Evolutionary conservation across 306 rosid genomes (phyloP), one percentile per base, ranked within the genome.

Genomic region (Argentina anserina): DNA sequence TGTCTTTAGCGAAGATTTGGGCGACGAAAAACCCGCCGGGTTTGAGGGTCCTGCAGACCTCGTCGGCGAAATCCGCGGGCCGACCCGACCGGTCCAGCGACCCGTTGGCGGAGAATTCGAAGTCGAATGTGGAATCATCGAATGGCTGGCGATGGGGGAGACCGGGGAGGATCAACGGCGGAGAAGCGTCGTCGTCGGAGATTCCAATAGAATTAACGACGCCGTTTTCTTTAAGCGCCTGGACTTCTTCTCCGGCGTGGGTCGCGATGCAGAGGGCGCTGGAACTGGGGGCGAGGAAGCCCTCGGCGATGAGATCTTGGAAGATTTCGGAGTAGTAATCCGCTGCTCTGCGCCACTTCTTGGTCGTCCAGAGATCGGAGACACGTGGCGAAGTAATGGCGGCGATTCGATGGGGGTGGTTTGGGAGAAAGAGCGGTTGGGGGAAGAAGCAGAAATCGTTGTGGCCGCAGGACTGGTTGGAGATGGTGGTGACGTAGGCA

Each of bases 361-460:
- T 72, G 72, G 74, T 74, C 67, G 80, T 18, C 37, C 68, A 73
- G 0, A 34, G 37, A 47, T 79, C 80, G 0, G 33, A 31, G 63
- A 9, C 25, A 13, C 9, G 74, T 29, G 69, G 49, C 1, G 67
- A 20, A 28, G n/a, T n/a, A n/a, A 37, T 15, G 36, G 31, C n/a
- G 25, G 13, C 26, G 26, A 33, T 34, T 62, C 18, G 15, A n/a
- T n/a, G 29, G 56, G 23, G 3, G 17, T 1, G 5, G 7, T 9
- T 1, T n/a, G 26, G 56, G 11, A 25, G 65, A 68, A 3, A 65
- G 60, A 17, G 66, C 75, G 0, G n/a, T n/a, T 74, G 75, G 0
- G 74, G 75, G 81, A 86, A 86, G 84, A 87, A 80, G 75, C 87
- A 85, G 69, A 82, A 79, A 46, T 71, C 76, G 59, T 74, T 67